Base-by-base conservation (phyloP, 345 rosid genomes). In the Brassica cretica region DNA sequence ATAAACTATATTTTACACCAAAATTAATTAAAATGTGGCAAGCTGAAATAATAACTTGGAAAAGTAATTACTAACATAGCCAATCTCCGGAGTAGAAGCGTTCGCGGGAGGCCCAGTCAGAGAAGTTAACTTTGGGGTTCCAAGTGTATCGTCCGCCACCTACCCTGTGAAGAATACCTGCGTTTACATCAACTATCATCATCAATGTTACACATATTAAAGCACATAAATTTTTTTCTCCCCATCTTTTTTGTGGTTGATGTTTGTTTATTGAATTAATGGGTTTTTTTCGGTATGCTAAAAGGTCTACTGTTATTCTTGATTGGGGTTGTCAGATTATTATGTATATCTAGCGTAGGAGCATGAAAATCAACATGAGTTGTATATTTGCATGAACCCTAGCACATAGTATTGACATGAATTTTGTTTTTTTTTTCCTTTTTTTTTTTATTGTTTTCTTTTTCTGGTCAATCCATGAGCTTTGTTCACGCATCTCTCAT, bases 81-180 rank as follows among this genome's bases (percentile, higher is more conserved):
- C 91, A 89, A 33, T 85, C 89, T 56, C 91, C 88, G 32, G 78
- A 85, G 63, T 77, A 82, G 74, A 87, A 81, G 6, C 73, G 73
- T 72, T 87, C 61, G 63, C 78, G 76, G 27, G 24, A 64, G 5
- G 93, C 58, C 89, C 93, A 89, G 1, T 82, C 78, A 19, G 91
- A 77, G 78, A 85, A 82, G 84, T 87, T 86, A 44, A 66, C 18
- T 2, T 68, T 66, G 4, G 91, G 82, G 16, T 70, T 76, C 93
- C 93, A 87, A 3, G 78, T 79, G 71, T 66, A 60, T 58, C 24
- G 61, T 32, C 89, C 90, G 1, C 90, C 89, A 41, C 93, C 93
- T 9, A 89, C 90, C 81, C 88, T 82, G 44, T 86, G 91, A 9
- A 84, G 86, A 72, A 33, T 33, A 33, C 76, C 82, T 29, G 91